phyloP scores from a whole-genome alignment of 2,329 filamentous ascomycete species.

The Exophiala bonariae region DNA sequence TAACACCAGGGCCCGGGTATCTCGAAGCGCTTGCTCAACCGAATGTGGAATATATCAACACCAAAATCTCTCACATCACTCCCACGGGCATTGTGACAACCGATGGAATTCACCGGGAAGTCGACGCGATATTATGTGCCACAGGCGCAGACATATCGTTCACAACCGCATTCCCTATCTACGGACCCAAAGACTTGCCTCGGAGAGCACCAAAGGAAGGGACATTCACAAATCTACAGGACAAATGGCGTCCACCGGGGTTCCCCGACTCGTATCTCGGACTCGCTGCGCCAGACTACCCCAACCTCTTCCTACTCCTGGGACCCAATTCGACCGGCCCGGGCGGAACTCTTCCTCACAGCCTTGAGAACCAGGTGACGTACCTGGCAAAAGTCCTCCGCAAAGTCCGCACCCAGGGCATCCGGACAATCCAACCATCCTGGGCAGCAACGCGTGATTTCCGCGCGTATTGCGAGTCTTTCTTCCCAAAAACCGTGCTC shows the following conservation, averaged over 20 bases:
- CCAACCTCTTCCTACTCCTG: constrained; percentile 34
- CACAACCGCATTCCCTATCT: constrained; percentile 22
- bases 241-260: constrained; percentile 1
- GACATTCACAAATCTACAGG: constrained; percentile 19
- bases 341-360: constrained; percentile 5
- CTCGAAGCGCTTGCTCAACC: constrained; percentile 62
- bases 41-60: constrained; percentile 61
- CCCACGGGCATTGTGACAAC: constrained; percentile 59
- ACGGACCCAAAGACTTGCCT: constrained; percentile 31
- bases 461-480: constrained; percentile 4
- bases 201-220: not conserved
- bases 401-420: constrained; percentile 4
- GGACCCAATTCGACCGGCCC: constrained; percentile 25
- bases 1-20: constrained; percentile 67
- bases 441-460: constrained; percentile 3
- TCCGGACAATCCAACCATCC: constrained; percentile 6
- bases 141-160: constrained; percentile 49
- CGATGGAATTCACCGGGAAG: constrained; percentile 57
- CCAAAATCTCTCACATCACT: constrained; percentile 59
- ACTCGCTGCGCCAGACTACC: constrained; percentile 26
- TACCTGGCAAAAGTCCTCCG: constrained; percentile 3
- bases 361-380: constrained; percentile 4
- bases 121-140: constrained; percentile 67
- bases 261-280: constrained; percentile 19
- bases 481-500: constrained; percentile 2